phyloP scores from a whole-genome alignment of 208 protist genomes.

The Angomonas deanei region DNA sequence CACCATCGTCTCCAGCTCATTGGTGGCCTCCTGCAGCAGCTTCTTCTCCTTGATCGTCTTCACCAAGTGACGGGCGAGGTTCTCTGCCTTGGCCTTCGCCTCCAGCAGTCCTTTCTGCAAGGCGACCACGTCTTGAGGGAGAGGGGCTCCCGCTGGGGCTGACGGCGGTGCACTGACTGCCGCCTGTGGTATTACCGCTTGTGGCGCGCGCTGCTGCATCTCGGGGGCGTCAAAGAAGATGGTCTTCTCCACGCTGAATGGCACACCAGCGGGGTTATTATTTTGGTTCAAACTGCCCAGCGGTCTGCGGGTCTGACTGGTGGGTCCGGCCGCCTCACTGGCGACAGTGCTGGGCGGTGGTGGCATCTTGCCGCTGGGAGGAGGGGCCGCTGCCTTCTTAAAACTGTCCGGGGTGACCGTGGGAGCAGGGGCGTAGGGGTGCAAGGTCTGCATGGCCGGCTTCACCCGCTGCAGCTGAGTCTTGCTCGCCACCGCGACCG shows the following conservation, averaged over 20 bases:
- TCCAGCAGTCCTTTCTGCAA: constrained; percentile 36
- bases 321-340: too few relatives aligned
- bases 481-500: not conserved
- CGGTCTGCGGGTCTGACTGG: too few relatives aligned
- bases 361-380: not conserved
- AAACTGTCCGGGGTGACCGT: not conserved
- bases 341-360: too few relatives aligned
- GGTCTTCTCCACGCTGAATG: too few relatives aligned
- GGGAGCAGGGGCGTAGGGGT: not conserved
- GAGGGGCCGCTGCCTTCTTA: not conserved
- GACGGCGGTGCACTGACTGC: not conserved
- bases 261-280: too few relatives aligned
- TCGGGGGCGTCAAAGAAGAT: too few relatives aligned
- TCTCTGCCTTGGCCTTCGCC: constrained; percentile 62
- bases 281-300: too few relatives aligned
- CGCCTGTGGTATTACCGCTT: too few relatives aligned
- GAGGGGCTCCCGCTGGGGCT: not conserved
- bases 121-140: not conserved
- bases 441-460: not conserved
- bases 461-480: not conserved
- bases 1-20: constrained; percentile 53
- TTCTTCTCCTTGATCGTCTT: constrained; percentile 66
- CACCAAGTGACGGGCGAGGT: constrained; percentile 73
- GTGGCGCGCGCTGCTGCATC: too few relatives aligned
- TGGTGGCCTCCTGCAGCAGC: constrained; percentile 48